These are phyloP conservation scores for Digitaria exilis DNA, from an alignment of 202 grass and related monocot genomes.

Conservation along the genomic window DNA sequence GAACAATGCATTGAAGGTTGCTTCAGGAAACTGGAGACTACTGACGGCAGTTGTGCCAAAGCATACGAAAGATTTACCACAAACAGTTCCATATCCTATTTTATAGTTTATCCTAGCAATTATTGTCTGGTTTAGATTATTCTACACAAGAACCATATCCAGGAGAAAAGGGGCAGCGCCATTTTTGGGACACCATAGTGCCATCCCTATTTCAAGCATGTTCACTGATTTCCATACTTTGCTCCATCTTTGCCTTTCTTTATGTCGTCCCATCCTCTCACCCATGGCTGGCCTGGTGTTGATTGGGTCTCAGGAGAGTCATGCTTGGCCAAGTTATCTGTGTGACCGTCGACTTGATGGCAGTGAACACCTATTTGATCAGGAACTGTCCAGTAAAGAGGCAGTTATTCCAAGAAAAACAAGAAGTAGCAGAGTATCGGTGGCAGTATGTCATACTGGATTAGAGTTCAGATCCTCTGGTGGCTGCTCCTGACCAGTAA, in stretches of 20 bases:
- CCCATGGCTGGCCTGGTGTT: slow-evolving; percentile 83
- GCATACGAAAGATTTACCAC: slow-evolving; percentile 45
- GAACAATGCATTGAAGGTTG: slow-evolving; percentile 26
- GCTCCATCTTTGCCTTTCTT: slow-evolving; percentile 64
- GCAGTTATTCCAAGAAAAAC: neutral
- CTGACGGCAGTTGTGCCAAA: neutral
- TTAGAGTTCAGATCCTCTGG: slow-evolving; percentile 68
- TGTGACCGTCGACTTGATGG: slow-evolving; percentile 73
- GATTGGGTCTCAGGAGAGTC: slow-evolving; percentile 78
- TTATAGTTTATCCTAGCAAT: slow-evolving; percentile 98
- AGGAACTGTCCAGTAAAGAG: neutral
- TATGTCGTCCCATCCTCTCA: slow-evolving; percentile 95
- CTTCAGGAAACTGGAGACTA: slow-evolving; percentile 6
- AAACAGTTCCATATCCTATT: slow-evolving; percentile 51
- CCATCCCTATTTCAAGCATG: neutral
- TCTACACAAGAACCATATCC: slow-evolving; percentile 33
- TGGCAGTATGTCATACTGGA: slow-evolving; percentile 53
- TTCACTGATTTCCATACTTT: slow-evolving; percentile 93
- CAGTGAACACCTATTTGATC: slow-evolving; percentile 70
- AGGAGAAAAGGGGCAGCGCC: neutral
- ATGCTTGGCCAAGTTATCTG: slow-evolving; percentile 73
- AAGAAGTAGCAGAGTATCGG: neutral
- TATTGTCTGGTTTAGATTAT: slow-evolving; percentile 57
- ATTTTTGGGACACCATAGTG: slow-evolving; percentile 5
- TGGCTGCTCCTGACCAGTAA: slow-evolving; percentile 80